Base-by-base conservation (phyloP, 768 basidiomycete species). In the Agaricus blazei region DNA sequence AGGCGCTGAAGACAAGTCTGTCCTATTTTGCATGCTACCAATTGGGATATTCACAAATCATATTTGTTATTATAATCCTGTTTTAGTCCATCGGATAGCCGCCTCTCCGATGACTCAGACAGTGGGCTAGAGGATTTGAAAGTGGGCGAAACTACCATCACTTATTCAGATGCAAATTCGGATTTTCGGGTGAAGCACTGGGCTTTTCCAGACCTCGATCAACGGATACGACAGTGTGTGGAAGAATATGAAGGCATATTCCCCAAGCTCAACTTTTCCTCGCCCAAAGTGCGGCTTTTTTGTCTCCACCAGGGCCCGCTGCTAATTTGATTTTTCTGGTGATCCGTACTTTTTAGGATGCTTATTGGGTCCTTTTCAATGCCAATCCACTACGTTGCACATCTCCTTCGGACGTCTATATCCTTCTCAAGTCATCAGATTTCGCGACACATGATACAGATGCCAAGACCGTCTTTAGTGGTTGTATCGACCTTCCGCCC, bases 181-280 rank as follows among this genome's bases (percentile, higher is more conserved):
- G 54, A 56, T 27, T 56, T 56, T 49, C 54, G 54, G 44, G 54
- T 56, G 15, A 56, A 56, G 23, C 54, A 50, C 24, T 56, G 54
- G 54, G 19, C 54, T 4, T 95, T 98, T 65, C 93, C 94, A 0
- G 85, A 85, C 45, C 72, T 97, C n/a, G 92, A 94, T 62, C 70
- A 72, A 12, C 73, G 73, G 54, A 95, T 98, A 58, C 72, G 90
- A 48, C 67, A 72, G 12, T 79, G 77, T 34, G 74, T 97, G n/a
- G 62, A 71, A 44, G 69, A 79, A 54, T 94, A 90, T 67, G 88
- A 83, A 2, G 87, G 87, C 5, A 87, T 96, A 28, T 98, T 98
- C 67, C 94, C 95, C 0, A 98, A 98, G 70, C 83, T 98, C 53
- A 98, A 97, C 65, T 97, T 95, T 72, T 91, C 93, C 5, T 87